Conservation (phyloP, 164 flowering plant species). For the Kingdonia uniflora region DNA sequence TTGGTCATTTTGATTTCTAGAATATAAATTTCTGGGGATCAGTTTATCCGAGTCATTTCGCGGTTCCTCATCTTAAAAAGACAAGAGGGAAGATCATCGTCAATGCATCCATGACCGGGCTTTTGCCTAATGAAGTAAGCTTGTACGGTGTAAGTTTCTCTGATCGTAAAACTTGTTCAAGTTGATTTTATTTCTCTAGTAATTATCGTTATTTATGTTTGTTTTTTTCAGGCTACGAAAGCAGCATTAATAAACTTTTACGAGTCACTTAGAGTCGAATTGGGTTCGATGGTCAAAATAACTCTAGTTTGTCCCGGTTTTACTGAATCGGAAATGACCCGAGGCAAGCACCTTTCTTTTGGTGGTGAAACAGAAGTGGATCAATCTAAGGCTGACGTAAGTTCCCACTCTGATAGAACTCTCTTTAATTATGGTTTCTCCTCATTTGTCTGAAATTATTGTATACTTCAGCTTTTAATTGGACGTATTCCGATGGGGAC, state of each 20-base stretch:
- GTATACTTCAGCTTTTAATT: slow-evolving; percentile 21
- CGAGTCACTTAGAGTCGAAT: slow-evolving; percentile 45
- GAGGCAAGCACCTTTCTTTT: slow-evolving; percentile 25
- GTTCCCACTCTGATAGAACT: no score
- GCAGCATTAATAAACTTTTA: slow-evolving; percentile 42
- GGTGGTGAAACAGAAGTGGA: slow-evolving; percentile 26
- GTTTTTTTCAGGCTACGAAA: slow-evolving; percentile 44
- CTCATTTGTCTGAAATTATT: not conserved
- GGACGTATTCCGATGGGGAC: slow-evolving; percentile 19
- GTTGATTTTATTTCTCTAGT: not conserved
- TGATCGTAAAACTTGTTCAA: not conserved
- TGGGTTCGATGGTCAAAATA: slow-evolving; percentile 28
- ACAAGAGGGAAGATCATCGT: slow-evolving; percentile 40
- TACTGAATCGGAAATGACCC: slow-evolving; percentile 39
- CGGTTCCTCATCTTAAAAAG: slow-evolving; percentile 35
- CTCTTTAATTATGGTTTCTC: not conserved
- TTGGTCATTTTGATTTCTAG: slow-evolving; percentile 11
- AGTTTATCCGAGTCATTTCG: slow-evolving; percentile 27
- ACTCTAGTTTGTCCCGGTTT: slow-evolving; percentile 50
- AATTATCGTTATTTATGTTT: not conserved
- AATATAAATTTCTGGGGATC: slow-evolving; percentile 55
- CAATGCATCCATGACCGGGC: slow-evolving; percentile 25
- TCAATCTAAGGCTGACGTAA: slow-evolving; percentile 36
- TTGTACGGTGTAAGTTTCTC: slow-evolving; percentile 23
- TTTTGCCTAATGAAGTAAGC: slow-evolving; percentile 21